phyloP scores from a whole-genome alignment of 139 green algal species.

The Chlamydomonas sp. region DNA sequence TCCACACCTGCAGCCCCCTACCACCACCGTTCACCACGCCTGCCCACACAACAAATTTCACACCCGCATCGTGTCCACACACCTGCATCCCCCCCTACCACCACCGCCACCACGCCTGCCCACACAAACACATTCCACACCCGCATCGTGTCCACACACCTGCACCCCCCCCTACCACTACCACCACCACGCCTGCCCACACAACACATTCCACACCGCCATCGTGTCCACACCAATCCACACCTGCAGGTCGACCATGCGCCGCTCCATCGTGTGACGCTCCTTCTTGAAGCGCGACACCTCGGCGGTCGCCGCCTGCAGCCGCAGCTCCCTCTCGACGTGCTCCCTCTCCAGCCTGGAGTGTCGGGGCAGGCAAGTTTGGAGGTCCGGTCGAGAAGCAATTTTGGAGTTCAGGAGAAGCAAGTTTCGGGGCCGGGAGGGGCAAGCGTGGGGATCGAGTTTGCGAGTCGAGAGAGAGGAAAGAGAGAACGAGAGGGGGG shows the following conservation, averaged over 20 bases:
- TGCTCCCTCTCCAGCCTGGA: constrained; percentile 6
- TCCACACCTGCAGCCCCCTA: no score
- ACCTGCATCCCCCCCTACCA: neutral
- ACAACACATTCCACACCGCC: neutral
- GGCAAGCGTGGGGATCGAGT: neutral
- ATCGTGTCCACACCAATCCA: no score
- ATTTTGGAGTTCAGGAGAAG: no score
- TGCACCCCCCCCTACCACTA: neutral
- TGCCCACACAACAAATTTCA: no score
- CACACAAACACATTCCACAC: neutral
- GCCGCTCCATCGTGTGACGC: neutral
- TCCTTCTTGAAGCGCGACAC: constrained; percentile 1
- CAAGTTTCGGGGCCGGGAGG: no score
- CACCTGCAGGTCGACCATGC: neutral
- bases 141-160: neutral
- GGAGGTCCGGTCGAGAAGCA: no score
- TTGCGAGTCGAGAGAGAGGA: neutral
- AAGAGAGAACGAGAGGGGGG: neutral
- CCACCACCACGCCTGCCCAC: neutral
- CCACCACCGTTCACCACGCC: no score
- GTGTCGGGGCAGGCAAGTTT: no score
- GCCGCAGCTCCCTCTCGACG: neutral
- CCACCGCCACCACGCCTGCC: neutral
- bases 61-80: neutral
- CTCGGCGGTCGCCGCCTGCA: neutral